phyloP scores from a whole-genome alignment of 2,329 filamentous ascomycete species.

The Nannizzia gypsea region DNA sequence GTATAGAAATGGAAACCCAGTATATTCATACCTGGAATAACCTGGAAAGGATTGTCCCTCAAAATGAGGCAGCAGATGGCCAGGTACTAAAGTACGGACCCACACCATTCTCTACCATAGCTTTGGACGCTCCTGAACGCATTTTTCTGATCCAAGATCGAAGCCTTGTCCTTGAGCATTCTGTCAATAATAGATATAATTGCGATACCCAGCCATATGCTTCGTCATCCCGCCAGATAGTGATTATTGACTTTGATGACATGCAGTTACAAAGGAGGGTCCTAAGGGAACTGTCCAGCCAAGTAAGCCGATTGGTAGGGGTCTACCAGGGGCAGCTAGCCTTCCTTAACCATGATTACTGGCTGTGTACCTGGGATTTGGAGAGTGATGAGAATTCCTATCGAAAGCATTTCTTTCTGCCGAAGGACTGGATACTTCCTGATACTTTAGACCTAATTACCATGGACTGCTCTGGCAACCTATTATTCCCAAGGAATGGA shows the following conservation, averaged over 20 bases:
- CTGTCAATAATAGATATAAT: not conserved
- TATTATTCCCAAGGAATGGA: constrained; percentile 20
- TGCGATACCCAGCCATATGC: not conserved
- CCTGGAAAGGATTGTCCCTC: too few species aligned
- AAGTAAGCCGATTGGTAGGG: constrained; percentile 9
- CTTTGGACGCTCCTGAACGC: not conserved
- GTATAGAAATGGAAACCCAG: constrained; percentile 7
- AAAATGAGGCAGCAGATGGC: too few species aligned
- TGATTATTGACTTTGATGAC: constrained; percentile 1
- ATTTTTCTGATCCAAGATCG: not conserved
- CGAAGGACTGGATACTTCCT: constrained; percentile 20
- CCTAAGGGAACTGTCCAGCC: not conserved
- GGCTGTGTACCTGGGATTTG: constrained; percentile 17
- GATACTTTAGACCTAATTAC: constrained; percentile 15
- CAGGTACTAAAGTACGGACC: too few species aligned
- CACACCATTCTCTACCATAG: not conserved
- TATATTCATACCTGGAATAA: constrained; percentile 1
- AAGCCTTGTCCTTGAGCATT: constrained; percentile 4
- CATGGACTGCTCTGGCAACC: constrained; percentile 15
- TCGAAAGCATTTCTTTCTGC: constrained; percentile 20
- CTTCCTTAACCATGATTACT: constrained; percentile 16
- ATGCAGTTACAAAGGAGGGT: not conserved
- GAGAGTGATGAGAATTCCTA: constrained; percentile 5
- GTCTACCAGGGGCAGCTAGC: constrained; percentile 8
- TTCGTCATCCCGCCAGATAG: not conserved